Percentiles rank a stretch among this genome's conserved stretches.
Evolutionary conservation across 140 eudicot species (phyloP).

Genomic region (Stevia rebaudiana): DNA sequence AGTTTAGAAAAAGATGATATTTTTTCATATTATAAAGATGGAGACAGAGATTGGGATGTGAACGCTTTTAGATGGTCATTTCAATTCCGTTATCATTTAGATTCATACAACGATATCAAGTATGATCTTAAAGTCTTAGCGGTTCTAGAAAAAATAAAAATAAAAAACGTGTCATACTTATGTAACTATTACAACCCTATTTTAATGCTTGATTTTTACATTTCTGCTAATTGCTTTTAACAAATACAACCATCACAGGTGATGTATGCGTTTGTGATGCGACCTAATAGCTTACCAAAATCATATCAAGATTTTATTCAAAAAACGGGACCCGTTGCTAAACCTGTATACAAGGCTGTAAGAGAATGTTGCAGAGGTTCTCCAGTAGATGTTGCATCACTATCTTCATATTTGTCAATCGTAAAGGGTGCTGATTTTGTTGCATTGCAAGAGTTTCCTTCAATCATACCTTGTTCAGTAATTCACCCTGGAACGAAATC

Average conservation of each 20-base stretch:
- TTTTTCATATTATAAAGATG: not conserved
- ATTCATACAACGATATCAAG: not conserved
- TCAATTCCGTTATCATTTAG: too few species aligned
- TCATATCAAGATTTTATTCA: conserved; percentile 92
- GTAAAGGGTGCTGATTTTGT: conserved; percentile 35
- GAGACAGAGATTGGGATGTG: too few species aligned
- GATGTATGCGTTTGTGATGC: conserved; percentile 95
- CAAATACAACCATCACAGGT: conserved; percentile 38
- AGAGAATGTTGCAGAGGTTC: conserved; percentile 94
- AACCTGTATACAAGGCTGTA: conserved; percentile 88
- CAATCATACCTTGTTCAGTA: conserved; percentile 79
- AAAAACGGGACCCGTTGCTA: conserved; percentile 97
- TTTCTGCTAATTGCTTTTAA: not conserved
- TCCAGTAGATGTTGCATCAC: conserved; percentile 69
- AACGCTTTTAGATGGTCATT: too few species aligned
- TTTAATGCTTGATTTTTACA: not conserved
- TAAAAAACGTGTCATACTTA: not conserved
- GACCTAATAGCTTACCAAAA: conserved; percentile 97
- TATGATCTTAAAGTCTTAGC: not conserved
- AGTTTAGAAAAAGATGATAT: too few species aligned
- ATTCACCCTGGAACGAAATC: conserved; percentile 84
- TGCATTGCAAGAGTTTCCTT: conserved; percentile 69
- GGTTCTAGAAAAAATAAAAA: not conserved
- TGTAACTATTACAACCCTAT: not conserved
- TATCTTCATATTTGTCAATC: conserved; percentile 61